Evolutionary conservation across 2,329 filamentous ascomycete genomes (phyloP).

Genomic region (Aspergillus texensis): DNA sequence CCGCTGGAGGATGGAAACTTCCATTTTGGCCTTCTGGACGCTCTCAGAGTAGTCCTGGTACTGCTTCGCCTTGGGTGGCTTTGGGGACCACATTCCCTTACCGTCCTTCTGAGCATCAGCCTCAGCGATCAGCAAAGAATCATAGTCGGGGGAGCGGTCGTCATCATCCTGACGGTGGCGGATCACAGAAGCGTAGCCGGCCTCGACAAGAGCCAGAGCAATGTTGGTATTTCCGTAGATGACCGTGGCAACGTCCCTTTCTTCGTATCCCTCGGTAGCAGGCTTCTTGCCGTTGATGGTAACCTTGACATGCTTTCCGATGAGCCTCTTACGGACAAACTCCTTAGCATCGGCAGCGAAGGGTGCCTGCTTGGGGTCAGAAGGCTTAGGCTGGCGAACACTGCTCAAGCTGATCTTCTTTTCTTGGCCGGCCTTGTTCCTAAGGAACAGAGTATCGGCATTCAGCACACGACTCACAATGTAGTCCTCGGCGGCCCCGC

Average conservation of each 20-base stretch:
- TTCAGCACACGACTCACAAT: constrained; percentile 82
- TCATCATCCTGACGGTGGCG: constrained; percentile 93
- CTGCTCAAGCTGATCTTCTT: constrained; percentile 92
- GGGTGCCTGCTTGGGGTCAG: constrained; percentile 81
- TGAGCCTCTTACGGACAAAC: constrained; percentile 87
- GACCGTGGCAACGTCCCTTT: constrained; percentile 90
- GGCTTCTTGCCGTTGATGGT: constrained; percentile 88
- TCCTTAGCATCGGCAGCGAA: constrained; percentile 96
- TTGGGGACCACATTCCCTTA: constrained; percentile 94
- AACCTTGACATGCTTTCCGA: constrained; percentile 92
- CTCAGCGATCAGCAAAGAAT: constrained; percentile 56
- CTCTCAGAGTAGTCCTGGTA: constrained; percentile 91
- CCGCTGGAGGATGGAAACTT: constrained; percentile 81
- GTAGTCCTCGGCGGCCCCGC: constrained; percentile 71
- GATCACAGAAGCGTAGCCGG: constrained; percentile 90
- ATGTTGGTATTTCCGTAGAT: constrained; percentile 84
- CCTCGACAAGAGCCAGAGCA: constrained; percentile 81
- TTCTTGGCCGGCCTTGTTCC: constrained; percentile 81
- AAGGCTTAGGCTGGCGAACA: constrained; percentile 86
- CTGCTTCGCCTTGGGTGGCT: constrained; percentile 78
- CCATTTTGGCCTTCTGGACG: constrained; percentile 92
- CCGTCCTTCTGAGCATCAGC: constrained; percentile 75
- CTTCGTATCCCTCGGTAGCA: constrained; percentile 86
- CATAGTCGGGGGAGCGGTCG: constrained; percentile 91
- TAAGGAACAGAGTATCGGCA: constrained; percentile 84